Base-by-base conservation (phyloP, 345 rosid species). In the Eucalyptus sp. region DNA sequence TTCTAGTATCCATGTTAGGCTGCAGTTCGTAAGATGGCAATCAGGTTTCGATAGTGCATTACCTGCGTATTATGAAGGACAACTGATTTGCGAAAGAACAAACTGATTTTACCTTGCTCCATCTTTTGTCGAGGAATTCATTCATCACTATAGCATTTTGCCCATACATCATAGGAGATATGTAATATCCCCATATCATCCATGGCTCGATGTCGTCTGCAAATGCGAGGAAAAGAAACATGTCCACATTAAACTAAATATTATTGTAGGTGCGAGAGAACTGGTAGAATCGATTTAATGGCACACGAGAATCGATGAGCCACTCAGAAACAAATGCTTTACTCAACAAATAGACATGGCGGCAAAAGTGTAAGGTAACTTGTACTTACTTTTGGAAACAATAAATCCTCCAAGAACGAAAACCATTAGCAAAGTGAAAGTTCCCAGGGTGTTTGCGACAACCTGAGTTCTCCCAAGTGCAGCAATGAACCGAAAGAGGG, bases 131-230 rank as follows among this genome's bases (percentile, higher is more conserved):
- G 12, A 97, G 94, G 91, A 97, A 96, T 88, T 96, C 99, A 86
- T 95, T 97, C 91, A 97, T 92, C 88, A 94, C 95, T 76, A 96
- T 91, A 49, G 98, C 98, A 81, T 94, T 96, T 88, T 97, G 98
- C 88, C 97, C 98, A 87, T 97, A 97, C 98, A 96, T 97, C 98
- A 96, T 92, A 52, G 98, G 99, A 24, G 98, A 97, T 50, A 58
- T 13, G 86, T 93, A 97, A 87, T 95, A 97, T 52, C 97, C 98
- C 99, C 99, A 97, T 56, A 93, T 91, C 97, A 95, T 87, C 95
- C 94, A 95, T 20, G 95, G 87, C 6, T 91, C 88, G 84, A 97
- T 93, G 87, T 95, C 96, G 89, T 95, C 99, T 97, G 91, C 41
- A 85, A 44, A 52, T 25, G 86, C 17, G 89, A 86, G 50, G 33